Percentiles rank a stretch among this genome's conserved stretches.
Conservation (phyloP, 1,284 basidiomycete genomes). For the Ganoderma meredithae region DNA sequence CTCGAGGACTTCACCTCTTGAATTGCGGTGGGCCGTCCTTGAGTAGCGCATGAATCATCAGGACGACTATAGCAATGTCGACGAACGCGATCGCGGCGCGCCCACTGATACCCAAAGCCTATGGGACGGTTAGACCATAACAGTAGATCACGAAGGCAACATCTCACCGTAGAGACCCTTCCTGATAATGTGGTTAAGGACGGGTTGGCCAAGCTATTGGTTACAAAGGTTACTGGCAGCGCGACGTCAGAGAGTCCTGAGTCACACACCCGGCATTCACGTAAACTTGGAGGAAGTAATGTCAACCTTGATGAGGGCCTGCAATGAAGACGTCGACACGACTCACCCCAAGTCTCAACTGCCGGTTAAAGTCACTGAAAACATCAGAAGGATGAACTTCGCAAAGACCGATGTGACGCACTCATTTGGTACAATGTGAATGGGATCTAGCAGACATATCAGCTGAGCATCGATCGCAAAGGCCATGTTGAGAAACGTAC, state of each 20-base stretch:
- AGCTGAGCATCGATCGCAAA: neutral
- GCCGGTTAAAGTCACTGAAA: neutral
- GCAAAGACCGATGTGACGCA: neutral
- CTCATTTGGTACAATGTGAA: slow-evolving; percentile 2
- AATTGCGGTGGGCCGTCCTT: neutral
- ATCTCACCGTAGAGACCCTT: neutral
- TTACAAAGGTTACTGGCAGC: neutral
- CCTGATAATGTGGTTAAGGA: neutral
- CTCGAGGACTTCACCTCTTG: neutral
- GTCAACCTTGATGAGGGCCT: neutral
- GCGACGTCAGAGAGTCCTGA: neutral
- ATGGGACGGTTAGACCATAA: neutral
- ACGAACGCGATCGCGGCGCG: slow-evolving; percentile 3
- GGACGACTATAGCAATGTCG: slow-evolving; percentile 11
- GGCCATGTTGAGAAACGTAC: neutral
- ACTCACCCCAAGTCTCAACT: slow-evolving; percentile 6
- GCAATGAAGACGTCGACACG: neutral
- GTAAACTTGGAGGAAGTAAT: neutral
- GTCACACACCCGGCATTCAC: neutral
- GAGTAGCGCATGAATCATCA: slow-evolving; percentile 12
- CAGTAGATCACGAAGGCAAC: too few species aligned
- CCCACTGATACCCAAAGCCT: neutral
- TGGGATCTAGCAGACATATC: neutral
- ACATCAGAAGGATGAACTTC: neutral
- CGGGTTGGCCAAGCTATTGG: neutral